Evolutionary conservation across 176 grass and related monocot genomes (phyloP).

Genomic region (Hordeum vulgare): DNA sequence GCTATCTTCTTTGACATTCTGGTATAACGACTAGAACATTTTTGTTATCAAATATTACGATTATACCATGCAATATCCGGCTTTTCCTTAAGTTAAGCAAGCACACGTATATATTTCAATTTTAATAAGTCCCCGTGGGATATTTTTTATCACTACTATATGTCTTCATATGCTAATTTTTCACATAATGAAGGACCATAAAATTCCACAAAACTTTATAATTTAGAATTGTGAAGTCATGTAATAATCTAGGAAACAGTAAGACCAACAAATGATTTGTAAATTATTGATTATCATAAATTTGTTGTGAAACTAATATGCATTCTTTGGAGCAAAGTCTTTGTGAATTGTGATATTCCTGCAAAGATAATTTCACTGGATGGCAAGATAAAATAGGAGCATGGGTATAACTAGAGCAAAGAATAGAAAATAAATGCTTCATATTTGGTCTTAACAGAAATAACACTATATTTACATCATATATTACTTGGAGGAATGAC

Average conservation of each 20-base stretch:
- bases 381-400: neutral
- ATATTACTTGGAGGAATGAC: neutral
- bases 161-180: neutral
- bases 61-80: neutral
- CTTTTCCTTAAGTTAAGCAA: neutral
- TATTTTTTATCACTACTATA: neutral
- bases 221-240: neutral
- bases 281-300: neutral
- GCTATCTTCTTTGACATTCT: constrained; percentile 82
- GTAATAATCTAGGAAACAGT: neutral
- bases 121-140: neutral
- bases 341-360: neutral
- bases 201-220: neutral
- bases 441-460: neutral
- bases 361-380: neutral
- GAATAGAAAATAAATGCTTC: neutral
- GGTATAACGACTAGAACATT: constrained; percentile 38
- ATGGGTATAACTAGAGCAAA: neutral
- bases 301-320: neutral
- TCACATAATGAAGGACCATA: neutral
- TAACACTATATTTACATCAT: neutral
- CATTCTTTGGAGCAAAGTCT: neutral
- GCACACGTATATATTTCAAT: neutral
- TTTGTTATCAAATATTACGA: constrained; percentile 6
- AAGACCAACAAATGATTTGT: neutral